phyloP scores from a whole-genome alignment of 176 grass and related monocot genomes.

The Cenchrus fungigraminus region DNA sequence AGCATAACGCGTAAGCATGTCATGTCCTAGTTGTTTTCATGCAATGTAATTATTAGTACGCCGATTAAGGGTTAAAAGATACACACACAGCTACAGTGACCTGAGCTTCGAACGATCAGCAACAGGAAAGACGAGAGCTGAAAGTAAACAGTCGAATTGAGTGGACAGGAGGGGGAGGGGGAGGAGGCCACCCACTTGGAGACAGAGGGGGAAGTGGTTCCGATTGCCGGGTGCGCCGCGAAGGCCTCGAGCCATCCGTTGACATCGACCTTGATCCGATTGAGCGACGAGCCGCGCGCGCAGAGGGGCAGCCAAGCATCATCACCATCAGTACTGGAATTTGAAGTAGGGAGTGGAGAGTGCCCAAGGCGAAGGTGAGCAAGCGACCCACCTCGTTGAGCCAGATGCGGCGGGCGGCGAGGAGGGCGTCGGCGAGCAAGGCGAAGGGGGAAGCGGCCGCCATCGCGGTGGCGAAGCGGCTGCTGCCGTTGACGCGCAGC shows the following conservation, averaged over 20 bases:
- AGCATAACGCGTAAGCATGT: background rate
- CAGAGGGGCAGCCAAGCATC: conserved; percentile 4
- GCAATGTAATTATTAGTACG: background rate
- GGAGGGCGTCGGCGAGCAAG: conserved; percentile 62
- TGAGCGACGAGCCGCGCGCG: background rate
- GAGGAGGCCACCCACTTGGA: conserved; percentile 53
- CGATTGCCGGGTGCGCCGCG: conserved; percentile 79
- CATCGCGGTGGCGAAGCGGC: conserved; percentile 71
- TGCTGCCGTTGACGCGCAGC: conserved; percentile 68
- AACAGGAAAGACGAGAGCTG: background rate
- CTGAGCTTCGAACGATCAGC: background rate
- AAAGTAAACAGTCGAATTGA: background rate
- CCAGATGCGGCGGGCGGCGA: conserved; percentile 85
- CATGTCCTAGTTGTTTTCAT: background rate
- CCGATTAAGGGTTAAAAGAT: background rate
- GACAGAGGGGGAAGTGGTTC: conserved; percentile 62
- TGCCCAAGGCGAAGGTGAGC: background rate
- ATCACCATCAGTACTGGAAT: conserved; percentile 18
- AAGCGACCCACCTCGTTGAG: conserved; percentile 61
- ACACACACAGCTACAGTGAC: background rate
- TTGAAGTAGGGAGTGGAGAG: background rate
- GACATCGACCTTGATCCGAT: conserved; percentile 74
- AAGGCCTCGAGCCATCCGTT: conserved; percentile 97
- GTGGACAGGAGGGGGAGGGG: background rate
- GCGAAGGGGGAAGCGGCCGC: conserved; percentile 69